Base-by-base conservation (phyloP, 179 eudicot species). In the Monotropa hypopitys region DNA sequence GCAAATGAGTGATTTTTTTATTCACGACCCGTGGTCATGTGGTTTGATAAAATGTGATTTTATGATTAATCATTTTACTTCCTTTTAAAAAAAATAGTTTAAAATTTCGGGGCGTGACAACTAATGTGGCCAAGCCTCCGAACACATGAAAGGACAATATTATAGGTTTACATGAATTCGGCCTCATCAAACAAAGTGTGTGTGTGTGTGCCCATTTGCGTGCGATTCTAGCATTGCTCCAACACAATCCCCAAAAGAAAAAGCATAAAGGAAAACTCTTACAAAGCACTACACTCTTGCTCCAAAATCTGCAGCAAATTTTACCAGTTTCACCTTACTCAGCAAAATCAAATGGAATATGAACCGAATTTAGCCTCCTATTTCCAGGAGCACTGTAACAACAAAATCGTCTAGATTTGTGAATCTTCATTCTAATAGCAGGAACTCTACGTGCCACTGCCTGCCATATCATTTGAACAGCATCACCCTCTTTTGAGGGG, bases 391-490 rank as follows among this genome's bases (percentile, higher is more conserved):
- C 75, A 75, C 20, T 13, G 42, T 74, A 83, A 45, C 76, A 85
- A 49, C 83, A 77, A 82, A 81, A 85, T 81, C 98, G 87, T 75
- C 76, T 84, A 18, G 82, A 80, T 61, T 77, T 81, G 70, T 90
- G 86, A 76, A 89, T 11, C 80, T 84, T 90, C 83, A 87, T 57
- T 70, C 80, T 86, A 18, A 92, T 77, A 1, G 82, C 78, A 3
- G 96, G 91, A 45, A 89, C 92, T 83, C 90, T 94, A 8, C 91
- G 80, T 0, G 87, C 87, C 49, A 94, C 77, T 7, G 90, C 86
- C 74, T 84, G 84, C 98, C 98, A 94, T 72, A 94, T 88, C 91
- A 90, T 92, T 61, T 92, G 92, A 11, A 94, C 92, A 2, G 96
- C 98, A 66, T 94, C 98, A 26, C 81, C 87, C n/a, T 87, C 88